A percentile compares a stretch with the other conserved stretches of the same genome.
Conservation (phyloP, 768 basidiomycete species). For the Dacryopinax spathularia region DNA sequence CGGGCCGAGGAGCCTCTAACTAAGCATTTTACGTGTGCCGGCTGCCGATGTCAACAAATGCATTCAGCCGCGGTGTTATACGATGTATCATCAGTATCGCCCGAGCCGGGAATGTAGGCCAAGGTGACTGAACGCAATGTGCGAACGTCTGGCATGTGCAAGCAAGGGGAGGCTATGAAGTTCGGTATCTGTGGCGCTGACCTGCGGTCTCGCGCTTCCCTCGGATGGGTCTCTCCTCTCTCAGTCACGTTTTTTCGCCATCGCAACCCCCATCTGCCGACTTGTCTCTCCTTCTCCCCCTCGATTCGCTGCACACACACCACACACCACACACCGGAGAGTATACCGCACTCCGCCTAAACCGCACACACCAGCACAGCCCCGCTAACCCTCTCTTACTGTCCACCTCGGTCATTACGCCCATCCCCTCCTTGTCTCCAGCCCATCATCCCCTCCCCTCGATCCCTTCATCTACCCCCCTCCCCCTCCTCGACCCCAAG, state of each 20-base stretch:
- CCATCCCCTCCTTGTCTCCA: no score
- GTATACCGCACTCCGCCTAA: no score
- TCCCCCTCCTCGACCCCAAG: no score
- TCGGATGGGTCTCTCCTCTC: background rate
- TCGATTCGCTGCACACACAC: no score
- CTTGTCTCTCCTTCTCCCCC: background rate
- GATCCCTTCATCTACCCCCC: no score
- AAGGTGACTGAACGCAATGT: background rate
- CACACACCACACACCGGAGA: no score
- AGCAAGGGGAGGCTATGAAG: background rate
- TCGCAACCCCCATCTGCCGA: background rate
- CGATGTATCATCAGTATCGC: background rate
- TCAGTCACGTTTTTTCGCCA: slow-evolving; percentile 3
- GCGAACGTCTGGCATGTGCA: background rate
- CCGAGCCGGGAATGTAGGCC: background rate
- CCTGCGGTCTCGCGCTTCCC: no score
- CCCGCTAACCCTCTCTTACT: no score
- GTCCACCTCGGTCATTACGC: no score
- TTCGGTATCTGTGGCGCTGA: background rate
- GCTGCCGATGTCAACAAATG: background rate
- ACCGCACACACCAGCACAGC: no score
- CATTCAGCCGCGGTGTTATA: background rate
- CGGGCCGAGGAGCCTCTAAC: background rate
- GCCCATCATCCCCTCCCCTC: no score
- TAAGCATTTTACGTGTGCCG: background rate